A percentile compares a stretch with the other conserved stretches of the same genome.
These are phyloP conservation scores for Phytophthora cryptogea DNA, from an alignment of 352 stramenopile species.

Conservation along the genomic window DNA sequence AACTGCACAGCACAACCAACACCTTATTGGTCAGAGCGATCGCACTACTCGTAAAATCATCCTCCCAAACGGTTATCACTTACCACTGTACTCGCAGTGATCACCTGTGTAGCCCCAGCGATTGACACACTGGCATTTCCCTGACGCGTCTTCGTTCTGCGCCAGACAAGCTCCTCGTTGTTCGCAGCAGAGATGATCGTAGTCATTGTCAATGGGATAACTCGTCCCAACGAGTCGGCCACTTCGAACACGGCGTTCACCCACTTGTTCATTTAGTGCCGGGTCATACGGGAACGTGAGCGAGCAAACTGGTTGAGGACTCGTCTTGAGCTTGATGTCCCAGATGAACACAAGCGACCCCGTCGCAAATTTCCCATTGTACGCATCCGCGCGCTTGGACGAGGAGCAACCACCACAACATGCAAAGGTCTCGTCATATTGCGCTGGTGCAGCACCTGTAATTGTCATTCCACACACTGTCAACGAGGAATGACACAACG, in stretches of 20 bases:
- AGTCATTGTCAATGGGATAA: constrained; percentile 79
- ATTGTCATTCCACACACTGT: constrained; percentile 20
- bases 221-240: constrained; percentile 59
- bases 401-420: constrained; percentile 79
- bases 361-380: constrained; percentile 51
- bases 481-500: constrained; percentile 2
- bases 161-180: constrained; percentile 53
- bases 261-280: constrained; percentile 57
- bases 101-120: constrained; percentile 71
- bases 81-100: constrained; percentile 70
- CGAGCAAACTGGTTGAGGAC: constrained; percentile 44
- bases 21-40: background rate
- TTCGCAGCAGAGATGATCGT: constrained; percentile 68
- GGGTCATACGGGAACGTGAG: constrained; percentile 70
- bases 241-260: constrained; percentile 62
- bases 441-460: constrained; percentile 18
- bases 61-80: background rate
- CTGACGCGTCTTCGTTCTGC: constrained; percentile 61
- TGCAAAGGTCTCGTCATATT: constrained; percentile 60
- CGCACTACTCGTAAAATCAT: background rate
- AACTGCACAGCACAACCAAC: constrained; percentile 31
- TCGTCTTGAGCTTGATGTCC: constrained; percentile 65
- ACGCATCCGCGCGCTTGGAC: constrained; percentile 47
- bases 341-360: constrained; percentile 70
- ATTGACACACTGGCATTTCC: constrained; percentile 66